phyloP scores from a whole-genome alignment of 129 eudicot genomes.

The Gnaphalium uliginosum region DNA sequence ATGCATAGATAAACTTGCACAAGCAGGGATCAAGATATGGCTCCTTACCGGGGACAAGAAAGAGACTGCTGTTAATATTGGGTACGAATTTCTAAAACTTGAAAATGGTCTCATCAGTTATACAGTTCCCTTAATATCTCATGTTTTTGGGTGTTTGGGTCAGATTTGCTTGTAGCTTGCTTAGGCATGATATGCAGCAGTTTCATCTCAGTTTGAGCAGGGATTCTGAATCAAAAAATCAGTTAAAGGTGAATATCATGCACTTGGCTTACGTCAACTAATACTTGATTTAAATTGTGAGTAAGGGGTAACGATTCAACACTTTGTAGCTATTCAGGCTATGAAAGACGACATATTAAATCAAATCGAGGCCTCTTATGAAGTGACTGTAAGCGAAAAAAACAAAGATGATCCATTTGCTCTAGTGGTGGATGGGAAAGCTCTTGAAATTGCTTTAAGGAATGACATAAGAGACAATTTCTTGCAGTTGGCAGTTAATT shows the following conservation, averaged over 20 bases:
- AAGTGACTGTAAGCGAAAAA: slow-evolving; percentile 29
- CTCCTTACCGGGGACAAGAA: slow-evolving; percentile 61
- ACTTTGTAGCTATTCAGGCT: slow-evolving; percentile 29
- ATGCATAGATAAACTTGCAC: slow-evolving; percentile 65
- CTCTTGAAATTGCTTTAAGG: slow-evolving; percentile 47
- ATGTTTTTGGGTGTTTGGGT: neutral
- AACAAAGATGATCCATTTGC: slow-evolving; percentile 46
- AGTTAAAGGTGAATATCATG: slow-evolving; percentile 44
- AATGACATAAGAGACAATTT: slow-evolving; percentile 33
- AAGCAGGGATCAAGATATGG: slow-evolving; percentile 64
- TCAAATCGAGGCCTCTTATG: slow-evolving; percentile 44
- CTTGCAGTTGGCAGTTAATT: slow-evolving; percentile 46
- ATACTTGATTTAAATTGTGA: slow-evolving; percentile 12
- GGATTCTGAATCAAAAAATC: slow-evolving; percentile 47
- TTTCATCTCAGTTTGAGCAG: slow-evolving; percentile 52
- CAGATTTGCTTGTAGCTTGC: slow-evolving; percentile 65
- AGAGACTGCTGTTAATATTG: slow-evolving; percentile 65
- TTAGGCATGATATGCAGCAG: slow-evolving; percentile 57
- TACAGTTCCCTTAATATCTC: neutral
- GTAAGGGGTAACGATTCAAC: slow-evolving; percentile 33
- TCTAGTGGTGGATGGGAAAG: slow-evolving; percentile 49
- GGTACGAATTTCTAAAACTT: slow-evolving; percentile 32
- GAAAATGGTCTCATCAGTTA: neutral
- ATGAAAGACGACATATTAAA: slow-evolving; percentile 1
- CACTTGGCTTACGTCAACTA: slow-evolving; percentile 7